Base-by-base conservation (phyloP, 345 rosid genomes). In the Camelina sativa region DNA sequence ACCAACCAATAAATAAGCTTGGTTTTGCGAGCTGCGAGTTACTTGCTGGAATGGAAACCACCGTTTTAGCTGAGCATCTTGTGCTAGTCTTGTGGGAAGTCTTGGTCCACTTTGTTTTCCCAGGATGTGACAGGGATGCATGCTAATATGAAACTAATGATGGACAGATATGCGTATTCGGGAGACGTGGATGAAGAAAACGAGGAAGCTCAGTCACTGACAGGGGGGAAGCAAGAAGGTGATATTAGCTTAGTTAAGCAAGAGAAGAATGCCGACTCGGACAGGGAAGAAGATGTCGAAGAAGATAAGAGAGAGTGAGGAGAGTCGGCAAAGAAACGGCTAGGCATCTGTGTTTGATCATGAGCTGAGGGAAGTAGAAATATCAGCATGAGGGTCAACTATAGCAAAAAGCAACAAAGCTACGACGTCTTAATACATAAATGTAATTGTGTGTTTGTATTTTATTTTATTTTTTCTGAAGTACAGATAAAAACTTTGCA, bases 121-220 rank as follows among this genome's bases (percentile, higher is more conserved):
- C 8, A 20, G 23, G 7, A 67, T 44, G 11, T 41, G 69, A 51
- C 43, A 44, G 30, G 52, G 38, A 12, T 62, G 51, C 64, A 12
- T 62, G 51, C 64, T 76, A 69, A 82, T 38, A 22, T 41, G 17
- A 62, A 66, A 52, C 40, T 35, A 12, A 62, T 65, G 77, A 64
- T 67, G 32, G 44, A 51, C 75, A 93, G 98, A 80, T 93, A 93
- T 71, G 98, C 97, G 19, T 93, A 91, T 80, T 84, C 93, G 0
- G 97, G 86, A 53, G 89, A 85, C 44, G 76, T 62, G 3, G 93
- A 86, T 67, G 96, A 85, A 58, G 85, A 50, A 54, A 89, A 87
- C 56, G 91, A 86, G 17, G 93, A 89, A 85, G 82, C 79, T 69
- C 89, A 84, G 73, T 86, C 97, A 56, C 80, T 93, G 62, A 88